Base-by-base conservation (phyloP, 345 rosid species). In the Boechera retrofracta region DNA sequence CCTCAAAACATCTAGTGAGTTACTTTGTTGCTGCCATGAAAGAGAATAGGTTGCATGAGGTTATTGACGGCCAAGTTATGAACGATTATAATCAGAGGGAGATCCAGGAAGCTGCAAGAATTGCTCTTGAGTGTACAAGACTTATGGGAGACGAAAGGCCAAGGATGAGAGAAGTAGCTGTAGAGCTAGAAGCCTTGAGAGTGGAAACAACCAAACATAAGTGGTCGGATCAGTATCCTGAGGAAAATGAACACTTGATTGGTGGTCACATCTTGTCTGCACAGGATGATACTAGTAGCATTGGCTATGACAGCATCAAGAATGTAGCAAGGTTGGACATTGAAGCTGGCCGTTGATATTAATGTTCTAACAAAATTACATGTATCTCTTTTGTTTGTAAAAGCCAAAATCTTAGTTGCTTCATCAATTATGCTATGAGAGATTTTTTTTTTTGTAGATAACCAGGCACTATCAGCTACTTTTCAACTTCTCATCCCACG, bases 111-210 rank as follows among this genome's bases (percentile, higher is more conserved):
- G 81, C 75, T n/a, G 67, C 72, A 7, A 28, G 44, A 74, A 1
- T 83, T 15, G 77, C 83, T n/a, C 32, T 31, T 4, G 64, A 32
- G 29, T 86, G 89, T 47, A 64, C 82, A 45, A 73, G 63, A 10
- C 2, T 70, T 4, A 57, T 21, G 21, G 80, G 87, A 18, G 81
- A 82, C n/a, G 79, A 80, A 26, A 73, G 78, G 29, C 87, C 89
- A 24, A 26, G 26, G 41, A 86, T 80, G 84, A 80, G 75, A 53
- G 73, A 51, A 62, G 85, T 47, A 71, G 48, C 53, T 36, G 72
- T 53, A 71, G 83, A 69, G 42, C 11, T 85, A 13, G 81, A 82
- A n/a, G 65, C 77, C 9, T 33, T 77, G 36, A 66, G 60, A 36
- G 24, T 24, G 36, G 67, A 9, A 35, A 24, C 6, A 38, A 21